These are phyloP conservation scores for Pleodorina starrii DNA, from an alignment of 139 green algal genomes.

Conservation along the genomic window DNA sequence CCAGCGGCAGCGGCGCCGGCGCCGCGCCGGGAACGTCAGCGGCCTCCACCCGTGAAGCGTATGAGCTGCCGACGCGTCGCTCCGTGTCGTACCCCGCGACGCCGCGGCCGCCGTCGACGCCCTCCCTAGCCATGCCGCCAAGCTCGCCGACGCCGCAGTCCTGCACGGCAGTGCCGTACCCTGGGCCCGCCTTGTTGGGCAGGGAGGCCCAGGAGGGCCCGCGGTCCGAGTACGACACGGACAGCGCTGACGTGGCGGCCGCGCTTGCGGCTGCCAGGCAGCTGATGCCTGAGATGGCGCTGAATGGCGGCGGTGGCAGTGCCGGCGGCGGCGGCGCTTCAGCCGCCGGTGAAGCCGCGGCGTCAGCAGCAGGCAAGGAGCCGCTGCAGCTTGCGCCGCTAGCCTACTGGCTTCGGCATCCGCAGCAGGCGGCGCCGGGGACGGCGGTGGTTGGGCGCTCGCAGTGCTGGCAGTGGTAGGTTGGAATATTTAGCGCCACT, in stretches of 20 bases:
- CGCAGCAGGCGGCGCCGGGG: too few relatives aligned
- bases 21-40: not conserved
- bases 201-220: too few relatives aligned
- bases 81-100: not conserved
- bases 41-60: not conserved
- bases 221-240: not conserved
- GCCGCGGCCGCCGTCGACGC: not conserved
- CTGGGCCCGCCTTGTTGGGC: too few relatives aligned
- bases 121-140: not conserved
- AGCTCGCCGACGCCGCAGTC: not conserved
- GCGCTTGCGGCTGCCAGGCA: conserved; percentile 25
- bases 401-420: not conserved
- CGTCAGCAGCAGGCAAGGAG: not conserved
- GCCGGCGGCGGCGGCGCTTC: not conserved
- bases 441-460: too few relatives aligned
- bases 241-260: not conserved
- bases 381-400: not conserved
- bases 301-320: not conserved
- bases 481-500: too few relatives aligned
- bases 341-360: not conserved
- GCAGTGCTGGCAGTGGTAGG: too few relatives aligned
- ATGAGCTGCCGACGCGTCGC: not conserved
- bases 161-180: too few relatives aligned
- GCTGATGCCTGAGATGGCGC: conserved; percentile 1
- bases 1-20: not conserved